A percentile compares a stretch with the other conserved stretches of the same genome.
Evolutionary conservation across 805 yeast species (phyloP).

Genomic region (Saccharomycopsis javanensis): DNA sequence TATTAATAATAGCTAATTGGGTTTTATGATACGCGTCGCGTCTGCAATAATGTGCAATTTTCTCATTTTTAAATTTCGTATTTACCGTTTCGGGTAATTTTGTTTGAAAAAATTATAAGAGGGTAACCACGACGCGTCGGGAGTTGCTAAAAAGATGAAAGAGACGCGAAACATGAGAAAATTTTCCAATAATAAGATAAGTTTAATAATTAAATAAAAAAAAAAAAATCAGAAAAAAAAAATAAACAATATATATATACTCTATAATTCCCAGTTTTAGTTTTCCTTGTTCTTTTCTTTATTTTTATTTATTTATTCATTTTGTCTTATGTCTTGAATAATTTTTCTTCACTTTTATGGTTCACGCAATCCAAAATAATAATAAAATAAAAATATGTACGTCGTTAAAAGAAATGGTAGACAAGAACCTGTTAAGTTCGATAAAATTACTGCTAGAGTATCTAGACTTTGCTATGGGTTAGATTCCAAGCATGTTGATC

Average conservation of each 20-base stretch:
- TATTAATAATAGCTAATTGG: no score
- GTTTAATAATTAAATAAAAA: background rate
- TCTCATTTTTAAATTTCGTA: background rate
- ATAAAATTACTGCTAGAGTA: slow-evolving; percentile 91
- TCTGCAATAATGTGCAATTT: background rate
- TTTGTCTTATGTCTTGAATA: background rate
- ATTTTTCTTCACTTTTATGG: no score
- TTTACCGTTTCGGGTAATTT: background rate
- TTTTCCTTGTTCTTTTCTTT: background rate
- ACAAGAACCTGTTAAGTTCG: slow-evolving; percentile 89
- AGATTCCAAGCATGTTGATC: slow-evolving; percentile 85
- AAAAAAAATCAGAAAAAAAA: background rate
- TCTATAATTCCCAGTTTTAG: background rate
- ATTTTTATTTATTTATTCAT: background rate
- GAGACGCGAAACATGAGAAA: background rate
- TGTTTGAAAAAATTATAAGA: background rate
- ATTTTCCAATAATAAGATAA: background rate
- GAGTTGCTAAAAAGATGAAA: background rate
- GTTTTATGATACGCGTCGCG: background rate
- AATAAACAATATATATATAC: no score
- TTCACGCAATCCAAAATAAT: no score
- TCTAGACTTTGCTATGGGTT: slow-evolving; percentile 91
- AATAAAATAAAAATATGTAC: slow-evolving; percentile 43
- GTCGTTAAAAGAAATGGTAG: slow-evolving; percentile 91
- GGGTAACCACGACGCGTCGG: slow-evolving; percentile 1